A percentile compares a stretch with the other conserved stretches of the same genome.
Evolutionary conservation across 192 early-diverging fungal genomes (phyloP).

Genomic region (Pilaira anomala): DNA sequence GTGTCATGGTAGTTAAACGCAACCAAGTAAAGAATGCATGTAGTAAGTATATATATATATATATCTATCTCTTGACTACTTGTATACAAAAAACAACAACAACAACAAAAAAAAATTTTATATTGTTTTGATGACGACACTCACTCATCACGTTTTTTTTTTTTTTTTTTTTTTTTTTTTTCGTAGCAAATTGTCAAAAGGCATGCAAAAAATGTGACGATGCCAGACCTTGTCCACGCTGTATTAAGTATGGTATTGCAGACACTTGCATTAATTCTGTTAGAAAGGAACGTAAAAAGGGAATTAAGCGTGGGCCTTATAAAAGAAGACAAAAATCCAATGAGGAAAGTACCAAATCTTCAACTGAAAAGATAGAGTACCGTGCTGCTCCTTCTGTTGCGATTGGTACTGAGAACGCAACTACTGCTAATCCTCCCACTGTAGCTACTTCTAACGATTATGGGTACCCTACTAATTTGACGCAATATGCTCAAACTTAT

Average conservation of each 20-base stretch:
- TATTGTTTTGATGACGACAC: conserved; percentile 15
- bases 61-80: too few species aligned
- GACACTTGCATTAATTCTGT: conserved; percentile 71
- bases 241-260: conserved; percentile 65
- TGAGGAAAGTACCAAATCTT: background rate
- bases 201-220: conserved; percentile 93
- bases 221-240: conserved; percentile 77
- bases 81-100: background rate
- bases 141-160: background rate
- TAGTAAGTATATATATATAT: conserved; percentile 12
- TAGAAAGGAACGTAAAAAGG: conserved; percentile 79
- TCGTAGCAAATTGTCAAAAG: conserved; percentile 75
- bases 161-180: conserved; percentile 8
- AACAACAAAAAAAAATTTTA: background rate
- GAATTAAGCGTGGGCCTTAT: conserved; percentile 83
- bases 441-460: conserved; percentile 10
- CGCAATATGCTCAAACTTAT: conserved; percentile 28
- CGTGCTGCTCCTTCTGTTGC: background rate
- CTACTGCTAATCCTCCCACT: background rate
- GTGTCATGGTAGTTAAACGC: conserved; percentile 13
- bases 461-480: conserved; percentile 22
- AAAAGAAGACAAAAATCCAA: conserved; percentile 48
- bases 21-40: conserved; percentile 35
- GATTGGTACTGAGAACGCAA: too few species aligned
- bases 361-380: too few species aligned